A percentile compares a stretch with the other conserved stretches of the same genome.
Conservation (phyloP, 2,329 filamentous ascomycete species). For the Xylariaceae sp. region DNA sequence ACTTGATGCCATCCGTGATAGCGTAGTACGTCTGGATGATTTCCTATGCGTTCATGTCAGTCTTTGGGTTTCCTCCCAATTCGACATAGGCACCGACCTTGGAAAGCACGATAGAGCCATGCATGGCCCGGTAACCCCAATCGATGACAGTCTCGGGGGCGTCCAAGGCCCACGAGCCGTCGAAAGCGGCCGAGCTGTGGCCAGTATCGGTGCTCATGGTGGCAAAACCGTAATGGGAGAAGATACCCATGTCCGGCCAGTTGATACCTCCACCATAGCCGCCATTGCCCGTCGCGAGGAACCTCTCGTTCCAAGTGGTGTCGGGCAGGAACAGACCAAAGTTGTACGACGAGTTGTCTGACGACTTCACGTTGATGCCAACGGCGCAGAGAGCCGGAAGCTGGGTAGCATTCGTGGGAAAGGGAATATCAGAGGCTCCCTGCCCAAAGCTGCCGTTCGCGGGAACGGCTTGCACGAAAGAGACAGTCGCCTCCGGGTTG, state of each 20-base stretch:
- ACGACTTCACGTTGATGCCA: constrained; percentile 26
- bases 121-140: constrained; percentile 39
- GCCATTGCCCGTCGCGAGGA: constrained; percentile 25
- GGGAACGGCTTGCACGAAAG: constrained; percentile 19
- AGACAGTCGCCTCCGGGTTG: constrained; percentile 17
- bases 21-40: constrained; percentile 47
- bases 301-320: constrained; percentile 24
- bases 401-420: constrained; percentile 20
- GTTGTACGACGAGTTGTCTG: constrained; percentile 24
- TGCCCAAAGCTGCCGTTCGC: constrained; percentile 22
- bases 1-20: constrained; percentile 29
- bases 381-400: constrained; percentile 26
- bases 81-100: constrained; percentile 22
- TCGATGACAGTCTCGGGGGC: constrained; percentile 32
- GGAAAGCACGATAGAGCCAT: constrained; percentile 44
- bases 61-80: not conserved
- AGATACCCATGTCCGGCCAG: constrained; percentile 38
- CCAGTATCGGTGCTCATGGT: constrained; percentile 41
- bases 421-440: constrained; percentile 12
- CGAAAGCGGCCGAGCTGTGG: constrained; percentile 28
- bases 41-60: constrained; percentile 23
- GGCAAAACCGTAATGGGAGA: constrained; percentile 36
- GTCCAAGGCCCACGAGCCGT: constrained; percentile 35
- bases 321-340: constrained; percentile 29
- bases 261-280: constrained; percentile 28